A percentile compares a stretch with the other conserved stretches of the same genome.
Conservation (phyloP, 345 rosid species). For the Euphorbia tirucalli region DNA sequence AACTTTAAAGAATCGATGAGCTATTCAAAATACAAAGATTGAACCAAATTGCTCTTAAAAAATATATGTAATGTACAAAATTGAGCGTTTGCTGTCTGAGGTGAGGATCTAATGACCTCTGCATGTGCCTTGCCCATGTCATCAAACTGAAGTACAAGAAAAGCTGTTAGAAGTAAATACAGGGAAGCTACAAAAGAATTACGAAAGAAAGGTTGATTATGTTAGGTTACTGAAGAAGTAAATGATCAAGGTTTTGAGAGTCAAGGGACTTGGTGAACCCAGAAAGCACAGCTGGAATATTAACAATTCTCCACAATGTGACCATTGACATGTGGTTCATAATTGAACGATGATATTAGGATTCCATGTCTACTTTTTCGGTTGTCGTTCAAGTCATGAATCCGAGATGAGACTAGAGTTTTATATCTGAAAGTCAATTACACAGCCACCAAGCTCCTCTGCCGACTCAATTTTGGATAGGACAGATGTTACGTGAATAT, state of each 20-base stretch:
- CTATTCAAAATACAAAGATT: not conserved
- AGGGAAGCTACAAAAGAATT: not conserved
- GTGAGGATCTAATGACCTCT: too few species aligned
- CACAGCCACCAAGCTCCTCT: constrained; percentile 42
- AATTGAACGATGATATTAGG: constrained; percentile 1
- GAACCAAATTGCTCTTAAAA: not conserved
- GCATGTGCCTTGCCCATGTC: not conserved
- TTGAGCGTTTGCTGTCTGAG: too few species aligned
- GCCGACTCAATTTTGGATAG: constrained; percentile 46
- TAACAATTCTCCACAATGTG: not conserved
- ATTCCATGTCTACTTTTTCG: constrained; percentile 1
- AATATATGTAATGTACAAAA: not conserved
- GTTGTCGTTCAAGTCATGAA: not conserved
- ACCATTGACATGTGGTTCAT: constrained; percentile 1
- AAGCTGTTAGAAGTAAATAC: not conserved
- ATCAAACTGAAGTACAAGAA: too few species aligned
- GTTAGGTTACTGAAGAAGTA: not conserved
- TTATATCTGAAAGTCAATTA: constrained; percentile 63
- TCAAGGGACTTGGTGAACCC: not conserved
- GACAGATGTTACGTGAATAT: constrained; percentile 32
- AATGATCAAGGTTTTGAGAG: not conserved
- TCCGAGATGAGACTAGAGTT: not conserved
- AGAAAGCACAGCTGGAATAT: not conserved
- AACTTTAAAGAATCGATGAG: not conserved
- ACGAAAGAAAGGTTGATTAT: not conserved